These are phyloP conservation scores for Arthromyces matolae DNA, from an alignment of 768 basidiomycete genomes.

Conservation along the genomic window DNA sequence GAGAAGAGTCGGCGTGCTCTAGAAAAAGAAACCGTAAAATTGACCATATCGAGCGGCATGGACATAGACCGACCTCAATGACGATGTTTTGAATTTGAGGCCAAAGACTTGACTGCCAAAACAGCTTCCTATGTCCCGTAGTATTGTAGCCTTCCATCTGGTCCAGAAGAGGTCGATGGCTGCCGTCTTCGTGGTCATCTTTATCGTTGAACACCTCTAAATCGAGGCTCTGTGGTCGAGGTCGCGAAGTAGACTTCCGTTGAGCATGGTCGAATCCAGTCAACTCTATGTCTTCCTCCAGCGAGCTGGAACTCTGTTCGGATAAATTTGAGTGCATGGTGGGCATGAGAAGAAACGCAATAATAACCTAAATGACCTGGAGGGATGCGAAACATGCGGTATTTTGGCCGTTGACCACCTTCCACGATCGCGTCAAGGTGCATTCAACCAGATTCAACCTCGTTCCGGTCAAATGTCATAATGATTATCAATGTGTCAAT, in stretches of 20 bases:
- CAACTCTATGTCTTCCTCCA: slow-evolving; percentile 35
- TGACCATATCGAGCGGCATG: not conserved
- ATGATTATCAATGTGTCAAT: too few species aligned
- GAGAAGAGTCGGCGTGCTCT: slow-evolving; percentile 87
- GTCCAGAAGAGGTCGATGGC: slow-evolving; percentile 44
- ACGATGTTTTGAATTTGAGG: slow-evolving; percentile 58
- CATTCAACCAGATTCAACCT: too few species aligned
- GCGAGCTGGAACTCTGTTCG: slow-evolving; percentile 20
- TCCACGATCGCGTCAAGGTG: too few species aligned
- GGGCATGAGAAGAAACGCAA: too few species aligned
- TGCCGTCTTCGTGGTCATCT: slow-evolving; percentile 32
- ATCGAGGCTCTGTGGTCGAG: too few species aligned
- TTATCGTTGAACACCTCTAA: slow-evolving; percentile 32
- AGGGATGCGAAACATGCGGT: too few species aligned
- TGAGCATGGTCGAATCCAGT: slow-evolving; percentile 24
- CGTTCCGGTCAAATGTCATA: too few species aligned
- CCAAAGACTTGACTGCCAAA: slow-evolving; percentile 37
- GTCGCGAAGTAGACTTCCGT: slow-evolving; percentile 1
- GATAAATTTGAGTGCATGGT: slow-evolving; percentile 27
- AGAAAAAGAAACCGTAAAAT: not conserved
- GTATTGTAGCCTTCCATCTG: too few species aligned
- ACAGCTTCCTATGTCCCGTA: slow-evolving; percentile 22
- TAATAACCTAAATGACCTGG: too few species aligned
- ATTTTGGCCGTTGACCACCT: too few species aligned
- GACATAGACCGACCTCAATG: slow-evolving; percentile 65